Base-by-base conservation (phyloP, 2,329 filamentous ascomycete genomes). In the Ceratocystis huliohia region DNA sequence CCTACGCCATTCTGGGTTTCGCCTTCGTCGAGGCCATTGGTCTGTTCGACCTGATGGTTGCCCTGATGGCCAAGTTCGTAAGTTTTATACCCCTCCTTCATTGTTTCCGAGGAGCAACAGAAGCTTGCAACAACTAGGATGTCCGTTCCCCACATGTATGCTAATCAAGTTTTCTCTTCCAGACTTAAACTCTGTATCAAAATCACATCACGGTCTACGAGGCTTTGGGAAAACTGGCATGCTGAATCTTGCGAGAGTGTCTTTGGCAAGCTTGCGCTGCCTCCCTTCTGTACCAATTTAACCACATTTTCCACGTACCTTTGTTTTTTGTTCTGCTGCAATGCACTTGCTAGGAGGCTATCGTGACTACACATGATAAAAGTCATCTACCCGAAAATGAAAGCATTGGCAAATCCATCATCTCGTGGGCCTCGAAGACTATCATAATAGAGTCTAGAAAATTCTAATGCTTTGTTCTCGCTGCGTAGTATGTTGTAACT, bases 1-100 rank as follows among this genome's bases (percentile, higher is more conserved):
- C 88, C 73, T 93, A 94, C 82, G 89, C 89, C 85, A 93, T 94
- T 88, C 83, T 94, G 77, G 89, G 90, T 83, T 94, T 94, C 83
- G 90, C 89, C 78, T 94, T 94, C 87, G 89, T 92, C 80, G 90
- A 94, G 80, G 89, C 90, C 81, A 91, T 89, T 74, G 88, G 88
- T 88, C 86, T 90, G 76, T 90, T 90, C 87, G 87, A 90, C 76
- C 86, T 90, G 76, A 91, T 91, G 88, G 85, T 91, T 90, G 88
- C 88, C 82, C 89, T 91, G 83, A 91, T 91, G 88, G 88, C 88
- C 87, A 91, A 91, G 84, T 89, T 88, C 82, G 86, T 89, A 84
- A 74, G 83, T 85, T 67, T 67, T 46, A 28, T 61, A 53, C 61
- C 10, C 1, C 48, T 15, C 44, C 37, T n/a, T 15, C 17, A 8